These are phyloP conservation scores for Cystofilobasidium capitatum DNA, from an alignment of 768 basidiomycete genomes.

Conservation along the genomic window DNA sequence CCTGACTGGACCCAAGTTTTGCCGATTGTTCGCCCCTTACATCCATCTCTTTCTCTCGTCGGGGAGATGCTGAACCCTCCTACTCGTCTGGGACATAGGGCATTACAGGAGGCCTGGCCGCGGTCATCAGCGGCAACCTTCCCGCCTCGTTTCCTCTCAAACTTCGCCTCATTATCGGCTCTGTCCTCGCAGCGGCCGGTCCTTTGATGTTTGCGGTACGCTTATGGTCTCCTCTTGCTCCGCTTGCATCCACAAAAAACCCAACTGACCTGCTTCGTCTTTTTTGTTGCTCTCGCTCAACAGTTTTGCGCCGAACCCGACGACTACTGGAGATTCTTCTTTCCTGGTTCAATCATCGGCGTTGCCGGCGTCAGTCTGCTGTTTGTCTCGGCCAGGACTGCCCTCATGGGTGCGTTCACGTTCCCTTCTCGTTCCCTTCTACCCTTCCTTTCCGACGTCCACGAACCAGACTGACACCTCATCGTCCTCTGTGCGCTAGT, in stretches of 20 bases:
- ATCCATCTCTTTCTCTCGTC: background rate
- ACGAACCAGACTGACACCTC: background rate
- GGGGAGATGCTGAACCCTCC: background rate
- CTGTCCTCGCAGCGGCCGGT: background rate
- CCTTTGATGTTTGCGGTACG: constrained; percentile 1
- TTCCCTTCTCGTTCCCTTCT: too few species aligned
- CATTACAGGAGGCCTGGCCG: background rate
- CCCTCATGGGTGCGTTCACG: background rate
- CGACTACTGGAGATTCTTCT: background rate
- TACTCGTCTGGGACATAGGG: background rate
- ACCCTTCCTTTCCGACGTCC: background rate
- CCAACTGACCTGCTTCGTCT: too few species aligned
- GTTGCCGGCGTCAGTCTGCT: background rate
- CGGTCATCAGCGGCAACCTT: background rate
- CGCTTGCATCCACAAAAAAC: too few species aligned
- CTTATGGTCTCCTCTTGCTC: too few species aligned
- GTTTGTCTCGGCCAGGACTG: background rate
- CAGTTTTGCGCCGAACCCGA: too few species aligned
- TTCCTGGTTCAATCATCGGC: constrained; percentile 2
- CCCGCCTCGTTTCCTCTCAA: background rate
- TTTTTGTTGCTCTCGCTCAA: too few species aligned
- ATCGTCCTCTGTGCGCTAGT: background rate
- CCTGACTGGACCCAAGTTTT: constrained; percentile 5
- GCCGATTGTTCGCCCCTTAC: background rate
- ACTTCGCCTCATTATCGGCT: background rate